Conservation (phyloP, 192 early-diverging fungal genomes). For the Backusella australiensis region DNA sequence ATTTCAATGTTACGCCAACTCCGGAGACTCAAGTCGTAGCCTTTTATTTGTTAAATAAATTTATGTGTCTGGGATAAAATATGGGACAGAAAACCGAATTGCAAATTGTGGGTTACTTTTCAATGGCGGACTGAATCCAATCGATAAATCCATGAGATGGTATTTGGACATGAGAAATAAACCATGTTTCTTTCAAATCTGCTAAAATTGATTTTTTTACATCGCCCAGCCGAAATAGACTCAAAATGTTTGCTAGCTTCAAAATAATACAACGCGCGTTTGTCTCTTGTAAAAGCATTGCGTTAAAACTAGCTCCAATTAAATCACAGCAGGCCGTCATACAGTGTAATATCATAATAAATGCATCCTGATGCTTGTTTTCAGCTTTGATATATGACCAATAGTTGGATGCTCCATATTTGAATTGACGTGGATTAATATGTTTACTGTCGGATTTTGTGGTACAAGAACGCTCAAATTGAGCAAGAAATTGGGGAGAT, state of each 20-base stretch:
- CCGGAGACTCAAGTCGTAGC: not conserved
- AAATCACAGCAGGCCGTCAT: not conserved
- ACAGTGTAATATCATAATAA: not conserved
- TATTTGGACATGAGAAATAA: not conserved
- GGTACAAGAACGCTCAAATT: not conserved
- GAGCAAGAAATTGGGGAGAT: not conserved
- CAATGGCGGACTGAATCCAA: not conserved
- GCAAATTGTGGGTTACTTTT: not conserved
- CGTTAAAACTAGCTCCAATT: not conserved
- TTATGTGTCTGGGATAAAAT: not conserved
- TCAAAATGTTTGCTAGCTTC: not conserved
- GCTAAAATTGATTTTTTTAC: not conserved
- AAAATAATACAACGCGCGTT: not conserved
- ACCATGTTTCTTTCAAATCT: not conserved
- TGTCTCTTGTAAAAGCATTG: not conserved
- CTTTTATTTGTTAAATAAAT: not conserved
- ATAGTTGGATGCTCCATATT: not conserved
- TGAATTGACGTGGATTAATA: not conserved
- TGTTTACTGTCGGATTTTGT: not conserved
- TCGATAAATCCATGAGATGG: not conserved
- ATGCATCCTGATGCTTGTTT: not conserved
- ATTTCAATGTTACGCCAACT: conserved; percentile 2
- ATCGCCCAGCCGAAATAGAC: not conserved
- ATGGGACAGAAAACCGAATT: not conserved
- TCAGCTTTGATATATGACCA: not conserved